Evolutionary conservation across 805 yeast genomes (phyloP).

Genomic region (Wickerhamiella kazuoi): DNA sequence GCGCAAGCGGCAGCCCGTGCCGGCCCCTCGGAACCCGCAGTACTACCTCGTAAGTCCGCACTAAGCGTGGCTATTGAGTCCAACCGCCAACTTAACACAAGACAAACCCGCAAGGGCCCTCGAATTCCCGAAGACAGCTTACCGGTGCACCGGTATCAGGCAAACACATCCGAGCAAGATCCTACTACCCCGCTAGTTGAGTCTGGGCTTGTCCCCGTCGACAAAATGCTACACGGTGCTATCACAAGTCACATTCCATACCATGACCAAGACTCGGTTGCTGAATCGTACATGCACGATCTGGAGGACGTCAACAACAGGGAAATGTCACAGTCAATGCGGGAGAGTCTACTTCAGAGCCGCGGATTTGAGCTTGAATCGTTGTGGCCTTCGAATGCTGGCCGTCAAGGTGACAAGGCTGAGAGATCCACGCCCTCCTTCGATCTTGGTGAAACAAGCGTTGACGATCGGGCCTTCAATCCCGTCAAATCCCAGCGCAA

Average conservation of each 20-base stretch:
- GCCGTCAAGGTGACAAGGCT: not conserved
- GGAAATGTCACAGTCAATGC: constrained; percentile 8
- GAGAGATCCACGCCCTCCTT: not conserved
- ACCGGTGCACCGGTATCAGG: no score
- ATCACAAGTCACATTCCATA: not conserved
- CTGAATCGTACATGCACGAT: not conserved
- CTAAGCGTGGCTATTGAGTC: no score
- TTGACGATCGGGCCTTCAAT: no score
- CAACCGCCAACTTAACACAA: no score
- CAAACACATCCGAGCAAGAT: no score
- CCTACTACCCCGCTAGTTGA: no score
- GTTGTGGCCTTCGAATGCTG: constrained; percentile 2
- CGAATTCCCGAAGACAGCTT: no score
- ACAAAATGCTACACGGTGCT: not conserved
- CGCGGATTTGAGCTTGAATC: constrained; percentile 7
- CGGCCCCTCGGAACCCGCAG: not conserved
- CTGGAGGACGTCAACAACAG: constrained; percentile 5
- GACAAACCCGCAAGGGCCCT: no score
- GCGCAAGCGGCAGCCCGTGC: not conserved
- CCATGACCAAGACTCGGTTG: not conserved
- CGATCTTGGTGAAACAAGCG: not conserved
- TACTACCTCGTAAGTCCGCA: no score
- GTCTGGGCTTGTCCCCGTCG: not conserved
- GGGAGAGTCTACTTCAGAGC: constrained; percentile 6
- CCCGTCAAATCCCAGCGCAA: no score